These are phyloP conservation scores for Neurospora discreta DNA, from an alignment of 495 filamentous ascomycete species.

Conservation along the genomic window DNA sequence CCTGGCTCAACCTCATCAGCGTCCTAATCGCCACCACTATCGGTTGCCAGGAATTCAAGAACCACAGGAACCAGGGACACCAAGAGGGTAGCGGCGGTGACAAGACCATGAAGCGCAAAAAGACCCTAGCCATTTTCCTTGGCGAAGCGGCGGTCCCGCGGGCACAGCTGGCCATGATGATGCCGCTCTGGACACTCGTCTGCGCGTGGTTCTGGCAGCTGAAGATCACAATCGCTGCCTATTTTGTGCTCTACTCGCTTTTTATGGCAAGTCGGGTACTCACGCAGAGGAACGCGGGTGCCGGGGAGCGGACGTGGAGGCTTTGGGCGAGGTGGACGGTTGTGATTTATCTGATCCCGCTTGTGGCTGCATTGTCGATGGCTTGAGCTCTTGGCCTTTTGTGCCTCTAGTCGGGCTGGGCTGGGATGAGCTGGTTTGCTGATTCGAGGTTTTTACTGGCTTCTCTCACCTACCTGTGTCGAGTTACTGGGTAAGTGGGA, in stretches of 20 bases:
- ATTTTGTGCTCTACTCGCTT: background rate
- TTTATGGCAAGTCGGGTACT: background rate
- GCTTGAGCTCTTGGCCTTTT: background rate
- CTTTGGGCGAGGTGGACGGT: background rate
- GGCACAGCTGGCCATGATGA: background rate
- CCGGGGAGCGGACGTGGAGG: background rate
- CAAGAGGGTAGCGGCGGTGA: background rate
- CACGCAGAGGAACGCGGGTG: background rate
- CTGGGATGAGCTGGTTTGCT: background rate
- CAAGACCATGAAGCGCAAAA: background rate
- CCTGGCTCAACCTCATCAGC: background rate
- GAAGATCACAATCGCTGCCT: background rate
- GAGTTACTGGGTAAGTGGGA: background rate
- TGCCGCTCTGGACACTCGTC: background rate
- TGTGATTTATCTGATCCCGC: background rate
- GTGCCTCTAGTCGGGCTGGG: no score
- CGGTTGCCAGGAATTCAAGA: background rate
- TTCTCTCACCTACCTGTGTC: background rate
- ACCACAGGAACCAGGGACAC: background rate
- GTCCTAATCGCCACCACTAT: background rate
- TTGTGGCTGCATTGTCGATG: background rate
- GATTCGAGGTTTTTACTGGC: background rate
- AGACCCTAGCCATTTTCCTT: background rate
- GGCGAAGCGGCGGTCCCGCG: background rate
- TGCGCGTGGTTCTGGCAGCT: background rate